These are phyloP conservation scores for Coniochaeta ligniaria DNA, from an alignment of 2,329 filamentous ascomycete genomes.

Conservation along the genomic window DNA sequence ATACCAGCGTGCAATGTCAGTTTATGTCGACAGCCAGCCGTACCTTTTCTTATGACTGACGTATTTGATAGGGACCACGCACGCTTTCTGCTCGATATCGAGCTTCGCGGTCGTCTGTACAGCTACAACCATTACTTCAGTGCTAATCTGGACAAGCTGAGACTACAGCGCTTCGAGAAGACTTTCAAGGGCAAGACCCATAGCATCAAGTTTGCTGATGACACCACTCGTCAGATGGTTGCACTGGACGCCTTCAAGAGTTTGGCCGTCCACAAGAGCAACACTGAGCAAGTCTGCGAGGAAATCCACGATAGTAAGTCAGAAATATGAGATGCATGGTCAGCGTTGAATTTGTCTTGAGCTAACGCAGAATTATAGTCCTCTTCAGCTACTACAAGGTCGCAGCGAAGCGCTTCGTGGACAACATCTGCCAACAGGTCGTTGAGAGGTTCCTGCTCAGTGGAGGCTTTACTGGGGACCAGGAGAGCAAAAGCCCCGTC, in stretches of 20 bases:
- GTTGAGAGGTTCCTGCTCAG: slow-evolving; percentile 45
- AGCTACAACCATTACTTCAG: slow-evolving; percentile 50
- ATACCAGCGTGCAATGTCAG: slow-evolving; percentile 43
- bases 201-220: no score
- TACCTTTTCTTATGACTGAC: no score
- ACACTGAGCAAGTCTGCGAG: slow-evolving; percentile 18
- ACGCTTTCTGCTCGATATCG: slow-evolving; percentile 43
- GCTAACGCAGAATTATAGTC: no score
- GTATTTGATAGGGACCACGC: no score
- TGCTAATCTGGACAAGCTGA: slow-evolving; percentile 22
- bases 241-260: no score
- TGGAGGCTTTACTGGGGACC: slow-evolving; percentile 15
- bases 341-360: no score
- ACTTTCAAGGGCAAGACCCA: no score
- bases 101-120: slow-evolving; percentile 33
- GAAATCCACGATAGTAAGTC: slow-evolving; percentile 57
- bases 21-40: no score
- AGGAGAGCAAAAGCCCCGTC: slow-evolving; percentile 37
- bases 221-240: no score
- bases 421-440: slow-evolving; percentile 53
- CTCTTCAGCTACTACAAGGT: slow-evolving; percentile 57
- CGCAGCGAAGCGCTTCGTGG: slow-evolving; percentile 53
- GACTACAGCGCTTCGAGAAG: slow-evolving; percentile 12
- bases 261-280: slow-evolving; percentile 9
- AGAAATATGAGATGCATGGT: no score